A percentile compares a stretch with the other conserved stretches of the same genome.
These are phyloP conservation scores for Aeschynomene evenia DNA, from an alignment of 306 rosid genomes.

Conservation along the genomic window DNA sequence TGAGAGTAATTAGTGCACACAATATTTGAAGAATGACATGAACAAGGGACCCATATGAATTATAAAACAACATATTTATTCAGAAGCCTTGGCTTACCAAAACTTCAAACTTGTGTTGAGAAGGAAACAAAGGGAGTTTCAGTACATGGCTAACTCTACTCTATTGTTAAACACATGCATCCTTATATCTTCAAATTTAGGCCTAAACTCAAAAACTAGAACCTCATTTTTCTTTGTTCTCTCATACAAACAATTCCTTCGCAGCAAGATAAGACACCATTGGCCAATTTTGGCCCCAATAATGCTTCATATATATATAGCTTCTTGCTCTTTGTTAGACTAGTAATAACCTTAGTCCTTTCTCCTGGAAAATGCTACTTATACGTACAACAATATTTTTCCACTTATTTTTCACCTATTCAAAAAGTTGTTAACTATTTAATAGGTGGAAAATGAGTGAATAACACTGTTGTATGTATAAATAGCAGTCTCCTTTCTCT, in stretches of 20 bases:
- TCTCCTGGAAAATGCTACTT: no score
- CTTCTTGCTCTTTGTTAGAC: neutral
- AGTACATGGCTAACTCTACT: neutral
- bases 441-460: no score
- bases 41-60: neutral
- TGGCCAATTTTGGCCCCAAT: neutral
- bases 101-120: conserved; percentile 18
- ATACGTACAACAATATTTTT: no score
- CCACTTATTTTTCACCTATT: no score
- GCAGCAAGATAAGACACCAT: conserved; percentile 5
- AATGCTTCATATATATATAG: neutral
- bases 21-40: neutral
- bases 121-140: conserved; percentile 22
- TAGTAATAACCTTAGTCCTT: neutral
- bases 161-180: neutral
- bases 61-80: neutral
- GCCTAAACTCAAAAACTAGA: neutral
- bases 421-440: no score
- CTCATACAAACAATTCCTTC: conserved; percentile 1
- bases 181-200: neutral
- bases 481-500: neutral
- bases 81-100: neutral
- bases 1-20: no score
- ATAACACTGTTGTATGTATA: no score
- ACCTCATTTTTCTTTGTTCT: neutral